A percentile compares a stretch with the other conserved stretches of the same genome.
Evolutionary conservation across 1,284 basidiomycete genomes (phyloP).

Genomic region (Takashimella koratensis): DNA sequence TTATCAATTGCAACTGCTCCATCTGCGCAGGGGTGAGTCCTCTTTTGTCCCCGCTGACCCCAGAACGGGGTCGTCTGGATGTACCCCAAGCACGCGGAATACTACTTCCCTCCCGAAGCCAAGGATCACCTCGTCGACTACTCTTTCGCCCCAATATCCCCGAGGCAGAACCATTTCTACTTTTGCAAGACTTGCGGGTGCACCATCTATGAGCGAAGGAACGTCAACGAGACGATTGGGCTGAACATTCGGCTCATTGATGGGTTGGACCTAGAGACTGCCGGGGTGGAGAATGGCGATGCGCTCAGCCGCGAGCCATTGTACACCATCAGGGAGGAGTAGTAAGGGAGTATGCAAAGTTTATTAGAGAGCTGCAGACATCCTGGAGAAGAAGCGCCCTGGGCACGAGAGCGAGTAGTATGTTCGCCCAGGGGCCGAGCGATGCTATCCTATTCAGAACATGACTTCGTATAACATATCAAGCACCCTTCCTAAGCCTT

Average conservation of each 20-base stretch:
- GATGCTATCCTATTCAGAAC: too few species aligned
- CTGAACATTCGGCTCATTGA: slow-evolving; percentile 10
- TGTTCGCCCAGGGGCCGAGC: too few species aligned
- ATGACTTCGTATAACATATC: too few species aligned
- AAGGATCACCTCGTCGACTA: neutral
- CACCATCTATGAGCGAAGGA: slow-evolving; percentile 6
- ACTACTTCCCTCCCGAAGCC: slow-evolving; percentile 1
- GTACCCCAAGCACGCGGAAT: slow-evolving; percentile 2
- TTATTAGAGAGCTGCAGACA: too few species aligned
- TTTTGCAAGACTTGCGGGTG: slow-evolving; percentile 12
- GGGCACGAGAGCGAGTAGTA: too few species aligned
- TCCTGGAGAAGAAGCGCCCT: too few species aligned
- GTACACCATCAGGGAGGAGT: neutral
- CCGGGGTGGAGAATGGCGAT: neutral
- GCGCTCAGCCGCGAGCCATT: neutral
- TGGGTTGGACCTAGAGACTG: slow-evolving; percentile 3
- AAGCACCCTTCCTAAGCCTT: too few species aligned
- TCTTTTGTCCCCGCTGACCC: neutral
- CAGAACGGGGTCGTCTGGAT: slow-evolving; percentile 11
- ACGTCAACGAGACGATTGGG: slow-evolving; percentile 1
- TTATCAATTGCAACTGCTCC: slow-evolving; percentile 8
- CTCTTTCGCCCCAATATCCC: neutral
- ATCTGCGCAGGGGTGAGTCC: slow-evolving; percentile 9
- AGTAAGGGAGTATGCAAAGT: too few species aligned
- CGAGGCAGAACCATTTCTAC: slow-evolving; percentile 6